Conservation (phyloP, 495 filamentous ascomycete species). For the Penicillium cosmopolitanum region DNA sequence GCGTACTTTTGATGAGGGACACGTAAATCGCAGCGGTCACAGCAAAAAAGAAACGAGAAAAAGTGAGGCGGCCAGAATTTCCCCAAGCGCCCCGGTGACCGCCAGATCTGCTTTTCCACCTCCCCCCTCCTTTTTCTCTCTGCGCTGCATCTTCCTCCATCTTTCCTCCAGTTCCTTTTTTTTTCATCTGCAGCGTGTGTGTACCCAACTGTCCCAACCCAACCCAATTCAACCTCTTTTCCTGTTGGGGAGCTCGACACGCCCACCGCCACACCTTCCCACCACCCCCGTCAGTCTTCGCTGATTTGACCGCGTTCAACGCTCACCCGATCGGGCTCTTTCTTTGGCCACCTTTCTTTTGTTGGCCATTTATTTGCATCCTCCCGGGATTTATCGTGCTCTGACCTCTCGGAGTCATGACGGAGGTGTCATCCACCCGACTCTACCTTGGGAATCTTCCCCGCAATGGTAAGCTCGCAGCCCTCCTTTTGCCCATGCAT, state of each 20-base stretch:
- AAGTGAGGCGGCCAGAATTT: slow-evolving; percentile 44
- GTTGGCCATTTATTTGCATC: slow-evolving; percentile 3
- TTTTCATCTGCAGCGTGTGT: slow-evolving; percentile 8
- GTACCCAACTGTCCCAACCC: slow-evolving; percentile 3
- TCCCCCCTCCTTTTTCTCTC: slow-evolving; percentile 22
- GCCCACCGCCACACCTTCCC: slow-evolving; percentile 7
- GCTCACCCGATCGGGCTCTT: slow-evolving; percentile 11
- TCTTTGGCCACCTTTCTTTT: slow-evolving; percentile 21
- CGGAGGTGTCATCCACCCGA: slow-evolving; percentile 84
- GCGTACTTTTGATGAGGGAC: slow-evolving; percentile 30
- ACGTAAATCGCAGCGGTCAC: slow-evolving; percentile 46
- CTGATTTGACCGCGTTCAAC: slow-evolving; percentile 13
- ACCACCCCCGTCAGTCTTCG: slow-evolving; percentile 12
- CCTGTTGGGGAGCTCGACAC: neutral
- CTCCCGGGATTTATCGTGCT: slow-evolving; percentile 10
- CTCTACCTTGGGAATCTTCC: slow-evolving; percentile 98
- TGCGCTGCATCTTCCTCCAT: slow-evolving; percentile 41
- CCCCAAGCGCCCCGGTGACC: slow-evolving; percentile 23
- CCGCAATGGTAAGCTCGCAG: slow-evolving; percentile 80
- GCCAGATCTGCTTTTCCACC: slow-evolving; percentile 25
- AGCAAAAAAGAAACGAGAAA: slow-evolving; percentile 27
- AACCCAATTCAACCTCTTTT: slow-evolving; percentile 4
- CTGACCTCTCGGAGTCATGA: slow-evolving; percentile 39
- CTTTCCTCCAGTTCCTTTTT: slow-evolving; percentile 21
- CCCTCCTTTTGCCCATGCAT: slow-evolving; percentile 32